Conservation (phyloP, 208 protist species). For the Acanthamoeba comandoni region DNA sequence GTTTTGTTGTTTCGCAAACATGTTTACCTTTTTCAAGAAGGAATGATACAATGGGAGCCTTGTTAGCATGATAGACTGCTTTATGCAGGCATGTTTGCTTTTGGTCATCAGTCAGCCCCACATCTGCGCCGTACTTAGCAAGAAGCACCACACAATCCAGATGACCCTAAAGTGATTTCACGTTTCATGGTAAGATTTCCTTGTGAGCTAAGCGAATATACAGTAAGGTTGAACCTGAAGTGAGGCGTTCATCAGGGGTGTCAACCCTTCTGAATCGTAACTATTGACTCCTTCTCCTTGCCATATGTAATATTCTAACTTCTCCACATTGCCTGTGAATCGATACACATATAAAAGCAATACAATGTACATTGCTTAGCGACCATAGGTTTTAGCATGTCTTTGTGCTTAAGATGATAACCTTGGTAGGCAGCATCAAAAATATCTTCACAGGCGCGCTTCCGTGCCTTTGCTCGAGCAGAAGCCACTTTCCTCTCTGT, state of each 20-base stretch:
- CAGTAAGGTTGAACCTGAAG: too few relatives aligned
- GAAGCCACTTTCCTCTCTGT: background rate
- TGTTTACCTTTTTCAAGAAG: slow-evolving; percentile 16
- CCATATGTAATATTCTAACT: background rate
- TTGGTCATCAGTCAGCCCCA: slow-evolving; percentile 22
- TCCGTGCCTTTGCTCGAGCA: slow-evolving; percentile 4
- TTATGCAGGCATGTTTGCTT: slow-evolving; percentile 65
- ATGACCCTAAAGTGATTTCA: too few relatives aligned
- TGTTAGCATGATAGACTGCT: slow-evolving; percentile 17
- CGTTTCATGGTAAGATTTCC: too few relatives aligned
- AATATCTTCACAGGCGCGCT: slow-evolving; percentile 30
- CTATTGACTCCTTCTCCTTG: background rate
- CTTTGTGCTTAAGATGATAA: background rate
- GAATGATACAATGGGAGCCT: background rate
- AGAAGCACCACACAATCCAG: slow-evolving; percentile 25
- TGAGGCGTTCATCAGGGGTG: slow-evolving; percentile 45
- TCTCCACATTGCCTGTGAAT: background rate
- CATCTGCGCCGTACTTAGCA: background rate
- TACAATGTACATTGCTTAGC: background rate
- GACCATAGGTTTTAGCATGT: too few relatives aligned
- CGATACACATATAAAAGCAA: background rate
- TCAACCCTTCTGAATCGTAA: slow-evolving; percentile 33
- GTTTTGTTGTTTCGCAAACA: too few relatives aligned
- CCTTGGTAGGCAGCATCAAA: slow-evolving; percentile 46
- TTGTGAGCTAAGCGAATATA: too few relatives aligned